Conservation (phyloP, 345 rosid species). For the Populus nigra region DNA sequence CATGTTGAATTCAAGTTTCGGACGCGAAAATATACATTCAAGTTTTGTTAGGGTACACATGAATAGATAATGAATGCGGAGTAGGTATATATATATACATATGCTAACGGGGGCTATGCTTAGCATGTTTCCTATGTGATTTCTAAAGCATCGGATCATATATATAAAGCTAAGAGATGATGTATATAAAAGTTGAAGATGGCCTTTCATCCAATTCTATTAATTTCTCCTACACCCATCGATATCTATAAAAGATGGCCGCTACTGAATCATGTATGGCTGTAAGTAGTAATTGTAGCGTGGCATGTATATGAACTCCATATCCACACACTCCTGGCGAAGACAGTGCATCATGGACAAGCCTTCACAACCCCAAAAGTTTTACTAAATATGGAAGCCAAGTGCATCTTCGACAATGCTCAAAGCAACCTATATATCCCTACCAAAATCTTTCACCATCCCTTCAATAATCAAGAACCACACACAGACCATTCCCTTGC, state of each 20-base stretch:
- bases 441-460: constrained; percentile 16
- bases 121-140: not conserved
- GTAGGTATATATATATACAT: no score
- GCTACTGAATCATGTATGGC: constrained; percentile 3
- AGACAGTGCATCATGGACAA: constrained; percentile 20
- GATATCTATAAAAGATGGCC: not conserved
- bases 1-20: no score
- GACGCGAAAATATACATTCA: no score
- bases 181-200: not conserved
- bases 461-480: constrained; percentile 6
- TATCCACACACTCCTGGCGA: not conserved
- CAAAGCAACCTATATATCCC: constrained; percentile 14
- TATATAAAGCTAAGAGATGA: not conserved
- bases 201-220: not conserved
- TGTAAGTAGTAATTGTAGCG: constrained; percentile 1
- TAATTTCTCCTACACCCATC: not conserved
- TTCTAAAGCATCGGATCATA: not conserved
- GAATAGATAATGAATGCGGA: no score
- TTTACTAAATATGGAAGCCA: not conserved
- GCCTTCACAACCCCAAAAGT: not conserved
- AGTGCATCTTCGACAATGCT: constrained; percentile 1
- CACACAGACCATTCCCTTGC: constrained; percentile 9
- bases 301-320: constrained; percentile 3
- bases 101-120: not conserved
- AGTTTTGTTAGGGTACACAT: no score